phyloP scores from a whole-genome alignment of 2,329 filamentous ascomycete species.

The Cercospora janseana region DNA sequence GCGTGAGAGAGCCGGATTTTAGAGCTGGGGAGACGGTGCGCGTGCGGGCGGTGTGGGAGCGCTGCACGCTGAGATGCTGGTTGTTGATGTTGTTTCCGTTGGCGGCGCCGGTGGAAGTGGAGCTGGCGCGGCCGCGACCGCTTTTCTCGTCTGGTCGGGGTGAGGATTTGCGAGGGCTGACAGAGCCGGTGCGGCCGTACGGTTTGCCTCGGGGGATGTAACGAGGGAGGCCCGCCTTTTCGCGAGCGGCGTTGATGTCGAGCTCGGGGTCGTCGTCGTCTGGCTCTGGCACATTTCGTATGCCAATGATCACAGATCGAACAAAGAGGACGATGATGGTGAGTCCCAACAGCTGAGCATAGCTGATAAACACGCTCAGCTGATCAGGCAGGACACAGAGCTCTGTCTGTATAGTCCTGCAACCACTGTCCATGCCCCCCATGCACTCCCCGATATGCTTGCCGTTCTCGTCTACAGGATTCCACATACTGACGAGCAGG shows the following conservation, averaged over 20 bases:
- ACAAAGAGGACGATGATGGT: slow-evolving; percentile 51
- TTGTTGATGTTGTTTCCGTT: slow-evolving; percentile 21
- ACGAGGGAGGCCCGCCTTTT: slow-evolving; percentile 15
- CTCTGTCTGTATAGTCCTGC: slow-evolving; percentile 75
- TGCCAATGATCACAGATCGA: slow-evolving; percentile 43
- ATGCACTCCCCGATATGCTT: slow-evolving; percentile 26
- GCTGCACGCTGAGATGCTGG: slow-evolving; percentile 32
- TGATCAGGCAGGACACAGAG: slow-evolving; percentile 90
- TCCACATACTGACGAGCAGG: slow-evolving; percentile 84
- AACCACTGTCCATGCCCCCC: slow-evolving; percentile 21
- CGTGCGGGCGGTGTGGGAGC: slow-evolving; percentile 36
- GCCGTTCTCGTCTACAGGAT: slow-evolving; percentile 67
- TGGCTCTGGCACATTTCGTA: slow-evolving; percentile 22
- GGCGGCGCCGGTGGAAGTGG: slow-evolving; percentile 35
- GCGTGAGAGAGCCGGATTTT: slow-evolving; percentile 33
- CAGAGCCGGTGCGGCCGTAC: slow-evolving; percentile 28
- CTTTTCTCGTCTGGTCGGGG: slow-evolving; percentile 24
- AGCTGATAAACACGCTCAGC: slow-evolving; percentile 76
- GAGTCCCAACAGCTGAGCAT: slow-evolving; percentile 61
- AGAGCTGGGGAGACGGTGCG: slow-evolving; percentile 42
- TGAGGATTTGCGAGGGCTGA: slow-evolving; percentile 25
- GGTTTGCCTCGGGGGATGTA: slow-evolving; percentile 13
- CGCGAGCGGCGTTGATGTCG: slow-evolving; percentile 9
- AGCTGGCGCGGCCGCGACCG: slow-evolving; percentile 36
- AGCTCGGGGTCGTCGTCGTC: slow-evolving; percentile 18